phyloP scores from a whole-genome alignment of 1,284 basidiomycete genomes.

The Austroboletus novae-zelandiae region DNA sequence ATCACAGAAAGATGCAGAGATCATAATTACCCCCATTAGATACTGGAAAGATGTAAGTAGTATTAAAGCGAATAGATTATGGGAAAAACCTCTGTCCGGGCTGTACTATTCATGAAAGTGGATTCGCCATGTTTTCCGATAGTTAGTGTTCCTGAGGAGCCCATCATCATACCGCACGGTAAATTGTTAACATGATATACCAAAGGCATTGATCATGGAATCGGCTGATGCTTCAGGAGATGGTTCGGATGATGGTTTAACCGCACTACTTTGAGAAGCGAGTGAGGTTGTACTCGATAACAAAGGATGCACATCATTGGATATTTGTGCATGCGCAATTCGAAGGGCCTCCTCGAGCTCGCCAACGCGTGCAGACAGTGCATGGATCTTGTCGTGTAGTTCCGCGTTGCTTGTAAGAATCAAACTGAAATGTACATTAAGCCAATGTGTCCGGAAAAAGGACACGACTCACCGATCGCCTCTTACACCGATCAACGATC shows the following conservation, averaged over 20 bases:
- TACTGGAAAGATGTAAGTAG: slow-evolving; percentile 35
- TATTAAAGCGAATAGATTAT: not conserved
- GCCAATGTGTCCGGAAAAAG: not conserved
- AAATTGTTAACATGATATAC: slow-evolving; percentile 30
- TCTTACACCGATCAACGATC: slow-evolving; percentile 56
- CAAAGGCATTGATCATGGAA: slow-evolving; percentile 54
- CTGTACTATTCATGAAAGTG: slow-evolving; percentile 60
- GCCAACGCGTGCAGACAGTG: slow-evolving; percentile 50
- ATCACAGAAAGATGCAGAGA: slow-evolving; percentile 6
- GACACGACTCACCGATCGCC: slow-evolving; percentile 41
- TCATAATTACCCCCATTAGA: slow-evolving; percentile 44
- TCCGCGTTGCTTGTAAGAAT: slow-evolving; percentile 65
- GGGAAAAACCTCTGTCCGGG: slow-evolving; percentile 56
- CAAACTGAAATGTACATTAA: slow-evolving; percentile 36
- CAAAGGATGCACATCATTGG: slow-evolving; percentile 47
- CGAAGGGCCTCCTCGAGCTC: slow-evolving; percentile 58
- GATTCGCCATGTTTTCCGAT: slow-evolving; percentile 54
- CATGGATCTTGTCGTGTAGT: slow-evolving; percentile 60
- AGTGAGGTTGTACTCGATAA: slow-evolving; percentile 28
- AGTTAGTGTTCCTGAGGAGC: slow-evolving; percentile 52
- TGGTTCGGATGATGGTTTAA: slow-evolving; percentile 1
- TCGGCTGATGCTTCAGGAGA: slow-evolving; percentile 32
- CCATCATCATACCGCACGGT: not conserved
- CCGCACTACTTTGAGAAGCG: slow-evolving; percentile 19
- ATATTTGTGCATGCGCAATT: slow-evolving; percentile 46